Evolutionary conservation across 2,329 filamentous ascomycete genomes (phyloP).

Genomic region (Fusarium graminum): DNA sequence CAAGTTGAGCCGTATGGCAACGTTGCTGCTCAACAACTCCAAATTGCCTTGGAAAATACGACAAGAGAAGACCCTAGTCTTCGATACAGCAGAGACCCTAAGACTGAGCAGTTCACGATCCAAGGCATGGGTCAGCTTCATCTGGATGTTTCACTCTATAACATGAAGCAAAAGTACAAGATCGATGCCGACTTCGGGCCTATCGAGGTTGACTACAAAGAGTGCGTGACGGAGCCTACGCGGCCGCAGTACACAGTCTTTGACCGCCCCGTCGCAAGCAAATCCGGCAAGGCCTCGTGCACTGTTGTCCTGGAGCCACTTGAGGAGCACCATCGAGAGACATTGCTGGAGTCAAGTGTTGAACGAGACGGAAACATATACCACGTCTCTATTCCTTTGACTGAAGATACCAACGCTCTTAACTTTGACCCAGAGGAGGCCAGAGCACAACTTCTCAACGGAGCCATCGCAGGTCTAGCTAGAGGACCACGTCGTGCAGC

Average conservation of each 20-base stretch:
- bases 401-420: constrained; percentile 60
- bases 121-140: constrained; percentile 98
- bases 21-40: constrained; percentile 82
- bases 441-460: constrained; percentile 77
- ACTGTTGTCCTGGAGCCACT: constrained; percentile 75
- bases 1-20: constrained; percentile 85
- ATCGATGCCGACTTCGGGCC: constrained; percentile 87
- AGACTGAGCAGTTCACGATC: constrained; percentile 91
- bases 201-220: constrained; percentile 96
- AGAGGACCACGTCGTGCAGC: constrained; percentile 85
- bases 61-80: constrained; percentile 94
- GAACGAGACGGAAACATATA: constrained; percentile 79
- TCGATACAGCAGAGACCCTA: constrained; percentile 84
- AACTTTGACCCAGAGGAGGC: constrained; percentile 65
- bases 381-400: constrained; percentile 67
- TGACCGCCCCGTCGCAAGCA: constrained; percentile 84
- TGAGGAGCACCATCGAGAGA: constrained; percentile 56
- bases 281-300: constrained; percentile 81
- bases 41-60: constrained; percentile 80
- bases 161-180: constrained; percentile 89
- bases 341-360: constrained; percentile 58
- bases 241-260: constrained; percentile 72
- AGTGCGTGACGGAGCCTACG: constrained; percentile 75
- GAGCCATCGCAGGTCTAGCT: constrained; percentile 84
- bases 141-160: constrained; percentile 90